Base-by-base conservation (phyloP, 352 stramenopile species). In the Blastocystis sp. region DNA sequence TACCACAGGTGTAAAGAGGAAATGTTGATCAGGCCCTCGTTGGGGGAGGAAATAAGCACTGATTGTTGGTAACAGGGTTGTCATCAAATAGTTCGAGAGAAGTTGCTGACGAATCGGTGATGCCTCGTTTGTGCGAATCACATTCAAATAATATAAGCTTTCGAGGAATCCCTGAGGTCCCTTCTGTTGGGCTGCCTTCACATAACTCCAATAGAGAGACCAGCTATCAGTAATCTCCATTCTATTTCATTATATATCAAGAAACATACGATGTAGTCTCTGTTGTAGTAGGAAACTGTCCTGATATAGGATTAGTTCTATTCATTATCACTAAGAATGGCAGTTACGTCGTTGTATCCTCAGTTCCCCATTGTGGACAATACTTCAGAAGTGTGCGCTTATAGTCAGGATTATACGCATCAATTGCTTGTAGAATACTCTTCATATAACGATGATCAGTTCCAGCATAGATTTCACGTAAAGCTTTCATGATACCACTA, bases 51-150 rank as follows among this genome's bases (percentile, higher is more conserved):
- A 84, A 44, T 84, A 84, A 1, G 73, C 48, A 44, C 51, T 66
- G 51, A 84, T 69, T 0, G 73, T 27, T 4, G 73, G 73, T 11
- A 84, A 57, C 17, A 84, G 53, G 3, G 56, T 68, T 22, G n/a
- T 54, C 73, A 84, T 84, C 9, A 84, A 27, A 42, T 84, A 84
- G 13, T 84, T 62, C 3, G 15, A 11, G 17, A 84, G 73, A n/a
- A 84, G 51, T 22, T 66, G 48, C 73, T 69, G 73, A 27, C 35
- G 73, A 17, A 27, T 33, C 1, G 44, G 51, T 13, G 27, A 53
- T 0, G 73, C 33, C 44, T 84, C 73, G 24, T 69, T 48, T 7
- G 73, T 35, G 22, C 48, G 73, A 27, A 84, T 84, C 0, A 68
- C 27, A 4, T 33, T 24, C 27, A 84, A 4, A 44, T 68, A 64